phyloP scores from a whole-genome alignment of 139 green algal species.

The Zygnema cylindricum region DNA sequence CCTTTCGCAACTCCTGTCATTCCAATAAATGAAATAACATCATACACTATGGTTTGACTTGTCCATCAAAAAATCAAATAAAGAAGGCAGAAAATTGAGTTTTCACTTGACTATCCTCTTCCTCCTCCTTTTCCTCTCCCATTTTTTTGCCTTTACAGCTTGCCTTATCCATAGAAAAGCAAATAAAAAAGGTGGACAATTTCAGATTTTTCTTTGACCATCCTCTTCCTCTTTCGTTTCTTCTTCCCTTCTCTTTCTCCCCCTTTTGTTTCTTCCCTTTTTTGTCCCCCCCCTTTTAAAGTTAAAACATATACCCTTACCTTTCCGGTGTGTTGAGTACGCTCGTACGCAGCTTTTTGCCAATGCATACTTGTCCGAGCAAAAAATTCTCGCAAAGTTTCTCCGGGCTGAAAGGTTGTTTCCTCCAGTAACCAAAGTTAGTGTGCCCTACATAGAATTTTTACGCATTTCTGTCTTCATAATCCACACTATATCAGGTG shows the following conservation, averaged over 20 bases:
- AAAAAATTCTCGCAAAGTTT: constrained; percentile 60
- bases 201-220: background rate
- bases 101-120: no score
- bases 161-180: no score
- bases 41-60: constrained; percentile 14
- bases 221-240: background rate
- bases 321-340: constrained; percentile 56
- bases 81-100: no score
- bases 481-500: no score
- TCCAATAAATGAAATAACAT: background rate
- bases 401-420: constrained; percentile 54
- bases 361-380: constrained; percentile 50
- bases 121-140: background rate
- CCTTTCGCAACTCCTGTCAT: constrained; percentile 48
- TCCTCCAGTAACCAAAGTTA: no score
- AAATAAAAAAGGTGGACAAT: background rate
- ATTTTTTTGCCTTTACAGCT: background rate
- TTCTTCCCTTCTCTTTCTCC: background rate
- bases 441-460: no score
- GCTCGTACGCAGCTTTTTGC: constrained; percentile 45
- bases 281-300: background rate
- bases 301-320: constrained; percentile 17
- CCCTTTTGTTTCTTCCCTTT: background rate
- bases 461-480: no score
- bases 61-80: no score